These are phyloP conservation scores for Rutstroemia sp. DNA, from an alignment of 2,329 filamentous ascomycete genomes.

Conservation along the genomic window DNA sequence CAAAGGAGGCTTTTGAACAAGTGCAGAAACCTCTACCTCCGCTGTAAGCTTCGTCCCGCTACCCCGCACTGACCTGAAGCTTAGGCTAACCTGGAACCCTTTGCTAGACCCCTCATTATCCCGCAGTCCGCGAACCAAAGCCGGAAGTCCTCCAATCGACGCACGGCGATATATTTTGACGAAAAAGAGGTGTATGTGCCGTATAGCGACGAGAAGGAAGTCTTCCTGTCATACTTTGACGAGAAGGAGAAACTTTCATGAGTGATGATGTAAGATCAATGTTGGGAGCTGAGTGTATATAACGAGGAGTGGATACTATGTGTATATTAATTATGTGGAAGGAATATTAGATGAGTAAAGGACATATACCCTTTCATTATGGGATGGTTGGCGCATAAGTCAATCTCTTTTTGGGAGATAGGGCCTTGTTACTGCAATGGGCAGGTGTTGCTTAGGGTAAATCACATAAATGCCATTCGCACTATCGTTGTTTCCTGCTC, in stretches of 20 bases:
- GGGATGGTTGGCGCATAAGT: not conserved
- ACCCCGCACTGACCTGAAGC: not conserved
- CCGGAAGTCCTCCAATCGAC: not conserved
- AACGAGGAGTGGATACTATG: not conserved
- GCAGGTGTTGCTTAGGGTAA: not conserved
- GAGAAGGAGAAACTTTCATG: not conserved
- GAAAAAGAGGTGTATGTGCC: constrained; percentile 6
- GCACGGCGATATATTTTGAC: not conserved
- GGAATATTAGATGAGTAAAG: not conserved
- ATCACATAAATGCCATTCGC: too few species aligned
- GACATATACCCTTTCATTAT: not conserved
- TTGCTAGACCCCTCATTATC: not conserved
- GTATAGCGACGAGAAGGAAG: constrained; percentile 6
- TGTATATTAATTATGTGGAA: not conserved
- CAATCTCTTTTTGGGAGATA: not conserved
- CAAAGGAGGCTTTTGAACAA: not conserved
- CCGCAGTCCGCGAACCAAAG: not conserved
- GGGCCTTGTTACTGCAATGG: not conserved
- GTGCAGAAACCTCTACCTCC: constrained; percentile 6
- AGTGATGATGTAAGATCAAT: not conserved
- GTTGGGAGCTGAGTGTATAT: not conserved
- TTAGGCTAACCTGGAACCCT: not conserved
- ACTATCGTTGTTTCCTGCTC: too few species aligned
- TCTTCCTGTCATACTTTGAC: not conserved
- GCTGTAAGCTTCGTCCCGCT: constrained; percentile 1